phyloP scores from a whole-genome alignment of 208 protist genomes.

The Tritrichomonas musculus region DNA sequence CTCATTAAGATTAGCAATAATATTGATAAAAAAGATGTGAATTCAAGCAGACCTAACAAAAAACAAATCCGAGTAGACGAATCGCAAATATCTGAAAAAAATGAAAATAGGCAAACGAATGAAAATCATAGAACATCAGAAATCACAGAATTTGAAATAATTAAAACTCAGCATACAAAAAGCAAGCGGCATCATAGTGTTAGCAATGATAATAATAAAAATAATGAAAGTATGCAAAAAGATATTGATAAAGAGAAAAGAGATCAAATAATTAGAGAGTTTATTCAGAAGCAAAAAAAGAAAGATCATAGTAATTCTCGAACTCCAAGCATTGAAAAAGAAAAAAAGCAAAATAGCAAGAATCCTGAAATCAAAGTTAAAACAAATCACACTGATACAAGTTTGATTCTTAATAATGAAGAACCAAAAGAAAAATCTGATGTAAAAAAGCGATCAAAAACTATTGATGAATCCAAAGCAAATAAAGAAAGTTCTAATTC shows the following conservation, averaged over 20 bases:
- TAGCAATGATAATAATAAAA: not conserved
- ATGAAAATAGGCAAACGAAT: not conserved
- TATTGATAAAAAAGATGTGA: not conserved
- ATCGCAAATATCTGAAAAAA: not conserved
- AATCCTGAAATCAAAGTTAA: too few relatives aligned
- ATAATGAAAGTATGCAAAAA: not conserved
- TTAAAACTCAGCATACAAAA: not conserved
- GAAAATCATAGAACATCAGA: not conserved
- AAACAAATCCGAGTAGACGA: not conserved
- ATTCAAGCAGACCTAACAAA: not conserved
- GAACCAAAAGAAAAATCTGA: too few relatives aligned
- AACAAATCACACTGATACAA: too few relatives aligned
- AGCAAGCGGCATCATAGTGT: not conserved
- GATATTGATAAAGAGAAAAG: not conserved
- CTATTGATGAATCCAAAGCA: too few relatives aligned
- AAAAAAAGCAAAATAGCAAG: not conserved
- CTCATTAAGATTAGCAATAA: not conserved
- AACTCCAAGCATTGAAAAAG: not conserved
- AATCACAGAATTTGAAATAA: not conserved
- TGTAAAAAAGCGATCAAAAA: too few relatives aligned
- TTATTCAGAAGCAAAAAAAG: not conserved
- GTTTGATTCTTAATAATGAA: too few relatives aligned
- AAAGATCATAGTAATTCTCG: not conserved
- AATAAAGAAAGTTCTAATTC: too few relatives aligned
- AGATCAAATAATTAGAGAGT: not conserved